Evolutionary conservation across 768 basidiomycete genomes (phyloP).

Genomic region (Coprinopsis marcescibilis): DNA sequence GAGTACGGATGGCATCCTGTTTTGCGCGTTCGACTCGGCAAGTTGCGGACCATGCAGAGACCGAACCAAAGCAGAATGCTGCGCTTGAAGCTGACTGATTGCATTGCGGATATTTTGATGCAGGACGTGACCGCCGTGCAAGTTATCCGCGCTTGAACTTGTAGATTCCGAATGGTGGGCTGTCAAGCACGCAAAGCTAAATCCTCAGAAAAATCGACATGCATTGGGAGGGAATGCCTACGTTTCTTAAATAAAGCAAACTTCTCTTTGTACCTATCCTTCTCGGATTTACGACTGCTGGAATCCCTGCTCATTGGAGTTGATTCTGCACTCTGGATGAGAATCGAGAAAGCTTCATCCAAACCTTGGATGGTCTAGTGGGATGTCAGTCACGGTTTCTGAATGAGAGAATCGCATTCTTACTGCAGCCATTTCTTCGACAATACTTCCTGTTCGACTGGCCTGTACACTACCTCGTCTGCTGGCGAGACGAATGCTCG

Average conservation of each 20-base stretch:
- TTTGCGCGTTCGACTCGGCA: constrained; percentile 2
- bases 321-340: constrained; percentile 30
- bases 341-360: constrained; percentile 43
- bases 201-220: neutral
- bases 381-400: neutral
- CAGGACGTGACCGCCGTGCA: neutral
- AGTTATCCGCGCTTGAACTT: neutral
- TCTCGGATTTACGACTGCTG: constrained; percentile 42
- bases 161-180: constrained; percentile 10
- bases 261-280: constrained; percentile 43
- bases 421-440: constrained; percentile 67
- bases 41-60: constrained; percentile 7
- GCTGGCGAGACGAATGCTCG: constrained; percentile 34
- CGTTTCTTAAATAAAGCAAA: constrained; percentile 64
- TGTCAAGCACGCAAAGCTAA: neutral
- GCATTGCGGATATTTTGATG: constrained; percentile 3
- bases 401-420: neutral
- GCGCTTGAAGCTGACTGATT: constrained; percentile 10
- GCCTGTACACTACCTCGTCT: constrained; percentile 40
- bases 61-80: constrained; percentile 9
- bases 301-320: constrained; percentile 26
- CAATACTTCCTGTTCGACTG: constrained; percentile 43
- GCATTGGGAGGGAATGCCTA: constrained; percentile 16
- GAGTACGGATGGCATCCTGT: constrained; percentile 11
- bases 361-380: constrained; percentile 57